A percentile compares a stretch with the other conserved stretches of the same genome.
Conservation (phyloP, 2,329 filamentous ascomycete genomes). For the Fusarium chuoi region DNA sequence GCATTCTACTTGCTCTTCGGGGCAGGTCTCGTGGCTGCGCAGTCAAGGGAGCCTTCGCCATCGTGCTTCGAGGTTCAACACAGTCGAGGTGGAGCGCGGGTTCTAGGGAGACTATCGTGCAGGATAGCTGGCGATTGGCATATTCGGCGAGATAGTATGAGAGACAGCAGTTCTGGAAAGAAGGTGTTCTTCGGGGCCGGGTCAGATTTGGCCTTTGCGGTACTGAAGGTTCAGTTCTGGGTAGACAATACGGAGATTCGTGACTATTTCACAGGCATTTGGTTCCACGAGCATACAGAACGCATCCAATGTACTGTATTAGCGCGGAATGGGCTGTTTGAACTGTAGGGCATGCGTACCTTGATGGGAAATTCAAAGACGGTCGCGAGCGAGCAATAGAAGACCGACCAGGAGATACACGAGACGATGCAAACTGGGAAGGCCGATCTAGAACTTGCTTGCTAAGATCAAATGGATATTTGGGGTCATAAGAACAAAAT, state of each 20-base stretch:
- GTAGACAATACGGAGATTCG: background rate
- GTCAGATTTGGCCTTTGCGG: background rate
- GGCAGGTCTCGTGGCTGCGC: background rate
- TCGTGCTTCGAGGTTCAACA: background rate
- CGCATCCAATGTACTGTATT: fast-evolving
- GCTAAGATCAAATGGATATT: no score
- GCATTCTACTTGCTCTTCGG: fast-evolving
- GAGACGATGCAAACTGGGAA: no score
- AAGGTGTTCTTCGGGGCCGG: background rate
- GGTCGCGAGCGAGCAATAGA: no score
- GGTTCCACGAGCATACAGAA: background rate
- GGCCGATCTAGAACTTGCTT: no score
- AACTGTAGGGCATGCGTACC: background rate
- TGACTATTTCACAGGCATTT: background rate
- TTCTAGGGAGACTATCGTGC: background rate
- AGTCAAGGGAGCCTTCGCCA: background rate
- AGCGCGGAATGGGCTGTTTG: fast-evolving
- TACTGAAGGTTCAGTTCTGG: background rate
- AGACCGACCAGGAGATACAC: no score
- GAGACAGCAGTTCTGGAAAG: fast-evolving
- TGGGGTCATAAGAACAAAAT: background rate
- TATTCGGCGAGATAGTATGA: fast-evolving
- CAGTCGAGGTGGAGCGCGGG: background rate
- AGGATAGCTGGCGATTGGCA: no score
- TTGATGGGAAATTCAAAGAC: background rate